These are phyloP conservation scores for Chimonanthus praecox DNA, from an alignment of 164 flowering plant genomes.

Conservation along the genomic window DNA sequence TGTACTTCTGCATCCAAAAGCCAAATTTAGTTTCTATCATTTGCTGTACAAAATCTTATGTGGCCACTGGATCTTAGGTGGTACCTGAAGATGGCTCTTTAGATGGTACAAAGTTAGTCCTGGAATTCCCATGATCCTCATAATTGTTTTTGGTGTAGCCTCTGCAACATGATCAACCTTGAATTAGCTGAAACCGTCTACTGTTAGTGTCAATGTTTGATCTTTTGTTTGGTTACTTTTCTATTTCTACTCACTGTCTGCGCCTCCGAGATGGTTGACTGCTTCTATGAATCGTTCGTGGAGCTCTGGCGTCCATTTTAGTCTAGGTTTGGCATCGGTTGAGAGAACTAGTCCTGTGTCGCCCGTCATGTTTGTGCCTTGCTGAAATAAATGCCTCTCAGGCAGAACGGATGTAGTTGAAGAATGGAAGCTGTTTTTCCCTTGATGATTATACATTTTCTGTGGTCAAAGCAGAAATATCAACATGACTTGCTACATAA, in stretches of 20 bases:
- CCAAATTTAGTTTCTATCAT: slow-evolving; percentile 9
- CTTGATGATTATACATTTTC: slow-evolving; percentile 68
- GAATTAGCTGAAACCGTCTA: slow-evolving; percentile 8
- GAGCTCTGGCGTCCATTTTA: slow-evolving; percentile 94
- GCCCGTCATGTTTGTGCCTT: slow-evolving; percentile 55
- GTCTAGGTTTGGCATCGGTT: slow-evolving; percentile 93
- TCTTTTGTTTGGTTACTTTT: slow-evolving; percentile 7
- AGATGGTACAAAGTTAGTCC: slow-evolving; percentile 93
- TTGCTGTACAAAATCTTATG: not conserved
- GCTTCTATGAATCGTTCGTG: slow-evolving; percentile 89
- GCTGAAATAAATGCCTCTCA: slow-evolving; percentile 69
- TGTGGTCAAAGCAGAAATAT: slow-evolving; percentile 10
- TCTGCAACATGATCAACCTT: slow-evolving; percentile 42
- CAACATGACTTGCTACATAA: not conserved
- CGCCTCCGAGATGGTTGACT: slow-evolving; percentile 90
- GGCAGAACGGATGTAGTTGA: slow-evolving; percentile 44
- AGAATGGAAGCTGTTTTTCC: slow-evolving; percentile 46
- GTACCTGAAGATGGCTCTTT: slow-evolving; percentile 96
- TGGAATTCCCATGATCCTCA: slow-evolving; percentile 96
- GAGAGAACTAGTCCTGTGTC: slow-evolving; percentile 94
- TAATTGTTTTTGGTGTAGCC: slow-evolving; percentile 92
- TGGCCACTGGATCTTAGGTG: not conserved
- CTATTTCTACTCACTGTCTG: slow-evolving; percentile 68
- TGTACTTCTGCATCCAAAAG: slow-evolving; percentile 62
- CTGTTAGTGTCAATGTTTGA: not conserved